Evolutionary conservation across 1,284 basidiomycete genomes (phyloP).

Genomic region (Violaceomyces palustris): DNA sequence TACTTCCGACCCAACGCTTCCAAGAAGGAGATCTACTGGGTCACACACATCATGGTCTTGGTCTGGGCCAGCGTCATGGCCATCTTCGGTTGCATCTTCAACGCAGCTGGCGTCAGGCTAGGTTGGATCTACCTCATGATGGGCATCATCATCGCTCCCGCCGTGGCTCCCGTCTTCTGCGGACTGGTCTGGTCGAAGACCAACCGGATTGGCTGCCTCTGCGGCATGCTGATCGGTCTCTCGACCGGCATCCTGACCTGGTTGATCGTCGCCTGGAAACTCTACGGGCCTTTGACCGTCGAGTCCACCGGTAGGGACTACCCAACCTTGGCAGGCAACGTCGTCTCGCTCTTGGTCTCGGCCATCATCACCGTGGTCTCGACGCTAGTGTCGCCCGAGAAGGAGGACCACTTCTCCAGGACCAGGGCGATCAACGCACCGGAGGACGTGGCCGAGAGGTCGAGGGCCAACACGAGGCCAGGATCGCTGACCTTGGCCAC

Average conservation of each 20-base stretch:
- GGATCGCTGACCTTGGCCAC: constrained; percentile 1
- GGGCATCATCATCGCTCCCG: constrained; percentile 77
- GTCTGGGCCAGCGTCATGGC: constrained; percentile 72
- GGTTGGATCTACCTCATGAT: constrained; percentile 63
- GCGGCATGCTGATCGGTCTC: constrained; percentile 69
- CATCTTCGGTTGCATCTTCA: constrained; percentile 76
- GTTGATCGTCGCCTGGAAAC: constrained; percentile 69
- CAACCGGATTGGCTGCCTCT: constrained; percentile 55
- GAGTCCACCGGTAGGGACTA: constrained; percentile 63
- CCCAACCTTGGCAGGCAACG: constrained; percentile 67
- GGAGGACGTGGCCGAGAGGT: constrained; percentile 15
- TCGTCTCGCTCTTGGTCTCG: constrained; percentile 76
- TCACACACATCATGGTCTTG: constrained; percentile 61
- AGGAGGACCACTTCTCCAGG: constrained; percentile 39
- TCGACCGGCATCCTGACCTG: constrained; percentile 68
- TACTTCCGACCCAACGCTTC: constrained; percentile 63
- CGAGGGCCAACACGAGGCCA: constrained; percentile 6
- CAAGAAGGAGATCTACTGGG: constrained; percentile 63
- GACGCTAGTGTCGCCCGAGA: constrained; percentile 35
- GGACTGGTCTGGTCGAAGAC: constrained; percentile 56
- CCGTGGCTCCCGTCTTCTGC: constrained; percentile 77
- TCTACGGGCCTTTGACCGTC: constrained; percentile 75
- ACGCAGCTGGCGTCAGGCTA: constrained; percentile 67
- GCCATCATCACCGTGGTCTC: constrained; percentile 66
- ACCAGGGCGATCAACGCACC: constrained; percentile 48